Conservation (phyloP, 768 basidiomycete species). For the Pleurotus sapidus region DNA sequence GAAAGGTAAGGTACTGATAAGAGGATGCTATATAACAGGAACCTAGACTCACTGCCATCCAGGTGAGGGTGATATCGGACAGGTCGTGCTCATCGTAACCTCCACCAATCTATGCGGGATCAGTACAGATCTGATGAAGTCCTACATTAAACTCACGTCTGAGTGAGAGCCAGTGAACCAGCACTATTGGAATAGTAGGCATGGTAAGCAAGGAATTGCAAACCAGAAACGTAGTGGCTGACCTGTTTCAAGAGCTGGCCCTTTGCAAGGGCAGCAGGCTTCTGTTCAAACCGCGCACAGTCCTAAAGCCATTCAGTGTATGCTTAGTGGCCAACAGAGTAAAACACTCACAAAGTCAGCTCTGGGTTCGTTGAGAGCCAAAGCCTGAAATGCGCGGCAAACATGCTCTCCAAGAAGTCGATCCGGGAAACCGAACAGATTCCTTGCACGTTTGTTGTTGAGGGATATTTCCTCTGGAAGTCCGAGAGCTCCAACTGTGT, state of each 20-base stretch:
- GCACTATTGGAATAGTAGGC: conserved; percentile 36
- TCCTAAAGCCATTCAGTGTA: conserved; percentile 32
- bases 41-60: conserved; percentile 58
- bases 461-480: conserved; percentile 63
- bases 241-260: conserved; percentile 65
- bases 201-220: not conserved
- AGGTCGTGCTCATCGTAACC: conserved; percentile 69
- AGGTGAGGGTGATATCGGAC: conserved; percentile 57
- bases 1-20: conserved; percentile 4
- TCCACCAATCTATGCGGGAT: conserved; percentile 54
- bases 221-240: conserved; percentile 9
- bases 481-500: conserved; percentile 74
- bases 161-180: conserved; percentile 62
- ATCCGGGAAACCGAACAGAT: conserved; percentile 68
- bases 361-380: conserved; percentile 67
- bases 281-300: conserved; percentile 63
- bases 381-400: conserved; percentile 62
- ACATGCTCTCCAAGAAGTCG: conserved; percentile 58
- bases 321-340: not conserved
- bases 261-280: conserved; percentile 45
- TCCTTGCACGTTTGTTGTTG: conserved; percentile 24
- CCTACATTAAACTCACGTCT: conserved; percentile 30
- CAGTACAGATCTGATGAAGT: not conserved
- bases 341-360: conserved; percentile 57
- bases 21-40: conserved; percentile 10